Base-by-base conservation (phyloP, 257 asterid genomes). In the Paraleonurus japonicus region DNA sequence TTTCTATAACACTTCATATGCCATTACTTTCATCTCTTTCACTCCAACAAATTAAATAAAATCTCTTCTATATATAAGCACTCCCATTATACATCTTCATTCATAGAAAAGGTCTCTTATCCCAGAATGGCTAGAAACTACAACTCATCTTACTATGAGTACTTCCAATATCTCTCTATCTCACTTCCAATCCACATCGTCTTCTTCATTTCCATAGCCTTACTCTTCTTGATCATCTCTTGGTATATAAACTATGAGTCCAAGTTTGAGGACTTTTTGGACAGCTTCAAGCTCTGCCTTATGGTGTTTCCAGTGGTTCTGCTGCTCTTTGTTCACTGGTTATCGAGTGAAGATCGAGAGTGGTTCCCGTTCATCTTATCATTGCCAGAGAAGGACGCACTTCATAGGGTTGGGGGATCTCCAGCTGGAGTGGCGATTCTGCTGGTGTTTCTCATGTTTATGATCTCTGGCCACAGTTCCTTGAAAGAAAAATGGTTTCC, bases 401-500 rank as follows among this genome's bases (percentile, higher is more conserved):
- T 82, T 4, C 85, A 85, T 17, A 65, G 85, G 43, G 80, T 80
- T 5, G 95, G 91, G 28, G 91, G 89, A 43, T 88, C 91, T 7
- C 85, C 95, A 0, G 61, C 80, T 8, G 91, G 95, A 3, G 89
- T 88, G 62, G 91, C 76, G 3, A 43, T 79, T 61, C 60, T 88
- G 66, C 83, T 85, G 27, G 15, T 85, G 47, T 69, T 85, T 65
- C 81, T 88, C 19, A 68, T 88, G 17, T 73, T 88, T 79, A 74
- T 88, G 91, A 76, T 76, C 67, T 73, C 86, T 75, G 87, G 85
- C 71, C 95, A 81, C 37, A 26, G 70, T 75, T 81, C 87, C 67
- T 15, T 88, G 17, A 88, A 75, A 24, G 91, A 85, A 73, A 82
- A 82, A 35, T 85, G 85, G 91, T 88, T 85, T 61, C 95, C 77